These are phyloP conservation scores for Solanum habrochaites DNA, from an alignment of 257 asterid species.

Conservation along the genomic window DNA sequence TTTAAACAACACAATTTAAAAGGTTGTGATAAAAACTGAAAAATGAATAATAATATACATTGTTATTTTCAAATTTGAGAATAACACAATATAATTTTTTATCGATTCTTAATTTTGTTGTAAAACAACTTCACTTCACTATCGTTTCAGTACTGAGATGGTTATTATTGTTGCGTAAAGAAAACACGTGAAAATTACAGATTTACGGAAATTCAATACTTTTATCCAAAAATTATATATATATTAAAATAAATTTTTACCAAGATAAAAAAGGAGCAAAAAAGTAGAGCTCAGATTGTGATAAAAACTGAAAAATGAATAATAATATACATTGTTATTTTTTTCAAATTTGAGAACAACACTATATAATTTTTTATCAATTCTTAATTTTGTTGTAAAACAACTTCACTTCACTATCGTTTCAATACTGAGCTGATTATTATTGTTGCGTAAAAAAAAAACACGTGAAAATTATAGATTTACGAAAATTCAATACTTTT, in stretches of 20 bases:
- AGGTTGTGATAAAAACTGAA: neutral
- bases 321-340: too few relatives aligned
- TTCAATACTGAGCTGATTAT: neutral
- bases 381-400: neutral
- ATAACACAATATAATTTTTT: too few relatives aligned
- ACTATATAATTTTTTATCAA: too few relatives aligned
- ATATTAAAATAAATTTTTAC: too few relatives aligned
- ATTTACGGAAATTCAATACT: too few relatives aligned
- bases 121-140: neutral
- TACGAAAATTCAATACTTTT: too few relatives aligned
- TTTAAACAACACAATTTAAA: too few relatives aligned
- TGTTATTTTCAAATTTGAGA: neutral
- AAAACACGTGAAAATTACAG: neutral
- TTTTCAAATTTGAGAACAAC: too few relatives aligned
- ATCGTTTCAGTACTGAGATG: neutral
- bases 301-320: too few relatives aligned
- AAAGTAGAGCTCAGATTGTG: neutral
- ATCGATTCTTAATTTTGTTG: neutral
- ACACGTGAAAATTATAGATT: fast-evolving
- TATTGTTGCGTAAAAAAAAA: neutral
- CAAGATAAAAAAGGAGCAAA: too few relatives aligned
- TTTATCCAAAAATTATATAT: too few relatives aligned
- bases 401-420: neutral
- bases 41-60: neutral
- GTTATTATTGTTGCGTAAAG: neutral